These are phyloP conservation scores for Lathyrus tuberosus DNA, from an alignment of 306 rosid species.

Conservation along the genomic window DNA sequence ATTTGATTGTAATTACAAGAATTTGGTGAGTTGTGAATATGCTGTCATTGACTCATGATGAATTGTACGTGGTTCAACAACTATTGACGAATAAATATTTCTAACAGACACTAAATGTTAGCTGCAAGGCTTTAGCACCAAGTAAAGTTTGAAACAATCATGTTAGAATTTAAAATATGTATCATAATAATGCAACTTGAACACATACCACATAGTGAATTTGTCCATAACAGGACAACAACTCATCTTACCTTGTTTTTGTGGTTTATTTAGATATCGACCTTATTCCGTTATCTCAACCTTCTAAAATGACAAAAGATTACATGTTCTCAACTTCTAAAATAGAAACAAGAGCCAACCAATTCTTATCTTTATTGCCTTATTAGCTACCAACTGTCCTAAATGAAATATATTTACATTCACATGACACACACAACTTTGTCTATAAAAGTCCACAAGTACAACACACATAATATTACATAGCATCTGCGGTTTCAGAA, in stretches of 20 bases:
- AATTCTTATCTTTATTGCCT: slow-evolving; percentile 37
- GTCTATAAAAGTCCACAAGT: slow-evolving; percentile 43
- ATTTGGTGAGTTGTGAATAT: no score
- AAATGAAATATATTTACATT: neutral
- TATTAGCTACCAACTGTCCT: neutral
- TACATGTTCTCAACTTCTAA: slow-evolving; percentile 26
- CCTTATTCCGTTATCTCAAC: slow-evolving; percentile 24
- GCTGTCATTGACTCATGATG: no score
- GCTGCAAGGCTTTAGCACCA: slow-evolving; percentile 13
- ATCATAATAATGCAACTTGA: slow-evolving; percentile 30
- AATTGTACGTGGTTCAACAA: slow-evolving; percentile 3
- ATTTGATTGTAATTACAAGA: no score
- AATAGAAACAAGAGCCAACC: slow-evolving; percentile 16
- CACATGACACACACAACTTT: neutral
- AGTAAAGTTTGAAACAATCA: slow-evolving; percentile 33
- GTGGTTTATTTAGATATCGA: slow-evolving; percentile 44
- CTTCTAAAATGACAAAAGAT: slow-evolving; percentile 39
- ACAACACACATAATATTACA: slow-evolving; percentile 28
- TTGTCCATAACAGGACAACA: no score
- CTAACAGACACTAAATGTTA: slow-evolving; percentile 19
- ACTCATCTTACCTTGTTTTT: slow-evolving; percentile 25
- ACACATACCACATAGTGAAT: slow-evolving; percentile 39
- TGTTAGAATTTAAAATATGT: slow-evolving; percentile 7
- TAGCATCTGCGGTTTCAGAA: slow-evolving; percentile 30
- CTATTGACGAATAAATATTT: slow-evolving; percentile 5